Evolutionary conservation across 306 rosid species (phyloP).

Genomic region (Quercus gilva): DNA sequence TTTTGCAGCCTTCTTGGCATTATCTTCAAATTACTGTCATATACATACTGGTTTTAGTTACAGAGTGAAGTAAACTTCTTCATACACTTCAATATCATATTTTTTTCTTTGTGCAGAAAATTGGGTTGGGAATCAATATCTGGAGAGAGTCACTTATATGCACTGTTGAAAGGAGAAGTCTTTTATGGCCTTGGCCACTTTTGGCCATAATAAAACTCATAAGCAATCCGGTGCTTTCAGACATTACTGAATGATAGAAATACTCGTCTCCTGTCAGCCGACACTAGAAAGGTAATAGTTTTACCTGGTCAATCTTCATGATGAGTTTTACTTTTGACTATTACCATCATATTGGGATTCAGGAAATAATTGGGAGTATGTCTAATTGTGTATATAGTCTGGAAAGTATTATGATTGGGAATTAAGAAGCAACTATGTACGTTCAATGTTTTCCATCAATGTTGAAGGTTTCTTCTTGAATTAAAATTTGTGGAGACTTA

Average conservation of each 20-base stretch:
- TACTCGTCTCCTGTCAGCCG: conserved; percentile 47
- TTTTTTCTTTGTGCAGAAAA: conserved; percentile 34
- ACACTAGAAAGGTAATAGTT: conserved; percentile 41
- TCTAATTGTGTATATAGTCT: neutral
- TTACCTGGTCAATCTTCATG: neutral
- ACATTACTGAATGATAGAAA: conserved; percentile 38
- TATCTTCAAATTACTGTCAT: neutral
- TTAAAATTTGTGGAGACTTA: neutral
- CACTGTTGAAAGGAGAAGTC: conserved; percentile 44
- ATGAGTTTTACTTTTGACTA: neutral
- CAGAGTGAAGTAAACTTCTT: neutral
- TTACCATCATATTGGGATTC: neutral
- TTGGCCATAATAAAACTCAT: conserved; percentile 53
- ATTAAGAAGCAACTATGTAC: neutral
- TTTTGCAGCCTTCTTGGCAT: conserved; percentile 4
- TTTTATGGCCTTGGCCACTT: conserved; percentile 41
- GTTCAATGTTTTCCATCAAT: too few species aligned
- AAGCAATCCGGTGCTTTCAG: conserved; percentile 47
- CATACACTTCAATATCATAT: neutral
- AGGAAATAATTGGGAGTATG: neutral
- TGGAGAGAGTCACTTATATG: conserved; percentile 47
- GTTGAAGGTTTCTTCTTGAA: neutral
- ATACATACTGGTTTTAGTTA: neutral
- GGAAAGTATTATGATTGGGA: neutral
- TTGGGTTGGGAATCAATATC: conserved; percentile 55